Evolutionary conservation across 148 eudicot genomes (phyloP), one percentile per base, ranked within the genome.

Genomic region (Rhododendron ovatum): DNA sequence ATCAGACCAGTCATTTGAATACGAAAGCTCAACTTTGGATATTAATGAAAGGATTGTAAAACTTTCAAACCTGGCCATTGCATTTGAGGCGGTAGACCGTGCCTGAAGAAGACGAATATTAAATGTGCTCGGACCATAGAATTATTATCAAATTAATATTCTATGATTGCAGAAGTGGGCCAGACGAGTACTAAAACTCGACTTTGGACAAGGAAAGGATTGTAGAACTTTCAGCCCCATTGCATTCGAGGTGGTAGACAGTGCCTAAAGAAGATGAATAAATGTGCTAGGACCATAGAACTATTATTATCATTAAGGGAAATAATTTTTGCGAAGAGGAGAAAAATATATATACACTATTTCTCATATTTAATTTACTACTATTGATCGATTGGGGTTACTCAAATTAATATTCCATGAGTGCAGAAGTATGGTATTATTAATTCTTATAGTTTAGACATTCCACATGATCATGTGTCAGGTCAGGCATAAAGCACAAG

Each of bases 391-490:
- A 61, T 24, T 8, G 30, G 8, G 33, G 33, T 67, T 26, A 67
- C 6, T 55, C 35, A 69, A 69, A 69, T 12, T 69, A 69, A 69
- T 26, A 3, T 28, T 28, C 17, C 17, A 69, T 63, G 71, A 74
- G 43, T 74, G 43, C 67, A 84, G 65, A 84, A 50, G 81, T 28
- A 82, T 33, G 30, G 39, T 5, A 57, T 48, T 26, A 86, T 39
- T 67, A 81, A 55, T 26, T 69, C 35, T 14, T 47, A 67, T 85
- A 77, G 73, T 26, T 47, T 87, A 84, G 80, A 81, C 50, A 81
- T 41, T 80, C 76, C 85, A 85, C 90, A 83, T 85, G 90, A 83
- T 83, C 88, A 73, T 83, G 87, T 85, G 90, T 87, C 92, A 80
- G 87, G 90, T 87, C 91, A 83, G 87, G 74, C 83, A 71, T 12